A percentile compares a stretch with the other conserved stretches of the same genome.
Evolutionary conservation across 2,329 filamentous ascomycete genomes (phyloP).

Genomic region (Colletotrichum sp.): DNA sequence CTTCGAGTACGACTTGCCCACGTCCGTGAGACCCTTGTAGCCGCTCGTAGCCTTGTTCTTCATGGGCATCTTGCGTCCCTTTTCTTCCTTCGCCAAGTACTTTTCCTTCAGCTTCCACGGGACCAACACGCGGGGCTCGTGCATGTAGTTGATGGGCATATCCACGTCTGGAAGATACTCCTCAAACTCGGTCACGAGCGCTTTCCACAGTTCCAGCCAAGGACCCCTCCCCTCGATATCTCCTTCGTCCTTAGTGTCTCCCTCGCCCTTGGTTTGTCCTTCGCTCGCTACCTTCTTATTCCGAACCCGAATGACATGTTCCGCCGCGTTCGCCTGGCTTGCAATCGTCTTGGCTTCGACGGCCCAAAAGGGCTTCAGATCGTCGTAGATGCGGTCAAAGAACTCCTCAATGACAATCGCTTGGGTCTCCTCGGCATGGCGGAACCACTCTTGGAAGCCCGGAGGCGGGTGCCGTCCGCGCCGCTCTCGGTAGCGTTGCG

Average conservation of each 20-base stretch:
- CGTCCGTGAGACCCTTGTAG: slow-evolving; percentile 43
- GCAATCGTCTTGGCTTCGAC: slow-evolving; percentile 47
- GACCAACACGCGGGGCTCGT: slow-evolving; percentile 67
- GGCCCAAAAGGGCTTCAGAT: slow-evolving; percentile 66
- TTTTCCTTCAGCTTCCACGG: slow-evolving; percentile 60
- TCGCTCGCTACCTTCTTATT: slow-evolving; percentile 43
- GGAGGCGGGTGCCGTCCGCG: slow-evolving; percentile 67
- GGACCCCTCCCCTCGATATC: slow-evolving; percentile 43
- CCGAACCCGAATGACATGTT: slow-evolving; percentile 53
- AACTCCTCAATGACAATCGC: slow-evolving; percentile 67
- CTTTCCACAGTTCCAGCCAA: slow-evolving; percentile 54
- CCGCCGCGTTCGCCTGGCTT: slow-evolving; percentile 45
- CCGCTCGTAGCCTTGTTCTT: slow-evolving; percentile 47
- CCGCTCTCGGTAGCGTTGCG: slow-evolving; percentile 58
- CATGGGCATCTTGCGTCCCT: slow-evolving; percentile 45
- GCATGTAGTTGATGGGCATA: slow-evolving; percentile 69
- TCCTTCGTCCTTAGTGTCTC: slow-evolving; percentile 29
- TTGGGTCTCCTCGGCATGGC: slow-evolving; percentile 54
- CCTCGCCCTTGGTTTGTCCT: slow-evolving; percentile 38
- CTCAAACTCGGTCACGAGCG: slow-evolving; percentile 56
- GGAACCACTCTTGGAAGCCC: slow-evolving; percentile 66
- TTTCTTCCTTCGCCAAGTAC: slow-evolving; percentile 53
- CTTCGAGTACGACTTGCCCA: slow-evolving; percentile 36
- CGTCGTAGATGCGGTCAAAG: slow-evolving; percentile 69
- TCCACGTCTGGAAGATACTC: slow-evolving; percentile 66